A percentile compares a stretch with the other conserved stretches of the same genome.
Conservation (phyloP, 2,329 filamentous ascomycete genomes). For the Amauroascus niger region DNA sequence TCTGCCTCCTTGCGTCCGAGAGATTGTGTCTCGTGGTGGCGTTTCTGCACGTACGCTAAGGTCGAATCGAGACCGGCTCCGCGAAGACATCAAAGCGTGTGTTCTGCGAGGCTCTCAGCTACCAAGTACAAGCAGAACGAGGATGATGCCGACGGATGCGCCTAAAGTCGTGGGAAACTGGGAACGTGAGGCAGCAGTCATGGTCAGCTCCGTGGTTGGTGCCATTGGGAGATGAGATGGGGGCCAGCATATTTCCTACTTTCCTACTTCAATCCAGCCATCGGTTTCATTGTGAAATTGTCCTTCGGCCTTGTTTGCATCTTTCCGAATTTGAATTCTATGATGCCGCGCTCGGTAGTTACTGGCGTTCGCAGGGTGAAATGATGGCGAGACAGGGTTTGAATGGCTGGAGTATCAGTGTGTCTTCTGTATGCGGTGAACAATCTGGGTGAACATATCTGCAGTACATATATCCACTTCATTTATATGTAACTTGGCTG, state of each 20-base stretch:
- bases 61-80: constrained; percentile 63
- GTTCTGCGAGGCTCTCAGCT: constrained; percentile 67
- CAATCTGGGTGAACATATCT: background rate
- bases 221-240: constrained; percentile 32
- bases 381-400: background rate
- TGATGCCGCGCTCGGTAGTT: background rate
- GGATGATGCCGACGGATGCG: constrained; percentile 33
- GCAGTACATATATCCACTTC: background rate
- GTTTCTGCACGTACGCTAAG: constrained; percentile 71
- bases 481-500: background rate
- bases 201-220: constrained; percentile 76
- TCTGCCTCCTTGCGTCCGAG: constrained; percentile 66
- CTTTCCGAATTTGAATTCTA: background rate
- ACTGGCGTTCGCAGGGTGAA: background rate
- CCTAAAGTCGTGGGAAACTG: constrained; percentile 47
- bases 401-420: background rate
- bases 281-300: background rate
- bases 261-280: background rate
- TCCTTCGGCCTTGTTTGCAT: background rate
- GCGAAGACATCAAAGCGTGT: constrained; percentile 69
- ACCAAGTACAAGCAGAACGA: constrained; percentile 40
- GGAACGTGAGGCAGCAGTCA: constrained; percentile 89
- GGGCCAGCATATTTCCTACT: too few species aligned
- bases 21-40: constrained; percentile 73
- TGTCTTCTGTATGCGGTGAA: background rate